phyloP scores from a whole-genome alignment of 495 filamentous ascomycete genomes.

The Acidiella bohemica region DNA sequence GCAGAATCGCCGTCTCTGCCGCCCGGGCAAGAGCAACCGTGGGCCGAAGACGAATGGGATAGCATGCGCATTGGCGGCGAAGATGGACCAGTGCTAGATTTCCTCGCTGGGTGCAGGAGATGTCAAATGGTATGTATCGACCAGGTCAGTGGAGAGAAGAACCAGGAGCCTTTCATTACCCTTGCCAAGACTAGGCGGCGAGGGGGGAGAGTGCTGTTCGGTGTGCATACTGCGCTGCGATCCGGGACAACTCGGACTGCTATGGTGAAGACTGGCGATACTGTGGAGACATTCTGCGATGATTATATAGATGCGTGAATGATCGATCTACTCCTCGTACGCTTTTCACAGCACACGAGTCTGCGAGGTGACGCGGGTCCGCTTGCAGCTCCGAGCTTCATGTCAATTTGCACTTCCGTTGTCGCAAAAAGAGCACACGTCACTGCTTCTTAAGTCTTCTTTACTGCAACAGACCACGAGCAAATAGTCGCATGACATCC shows the following conservation, averaged over 20 bases:
- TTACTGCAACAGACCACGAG: no score
- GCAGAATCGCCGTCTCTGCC: conserved; percentile 24
- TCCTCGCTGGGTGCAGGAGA: conserved; percentile 68
- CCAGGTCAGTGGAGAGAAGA: conserved; percentile 62
- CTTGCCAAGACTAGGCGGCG: conserved; percentile 72
- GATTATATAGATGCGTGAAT: no score
- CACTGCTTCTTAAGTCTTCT: no score
- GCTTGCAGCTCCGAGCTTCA: no score
- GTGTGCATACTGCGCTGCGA: conserved; percentile 45
- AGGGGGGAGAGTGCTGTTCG: conserved; percentile 75
- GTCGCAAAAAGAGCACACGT: no score
- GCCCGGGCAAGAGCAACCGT: conserved; percentile 39
- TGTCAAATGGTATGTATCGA: conserved; percentile 96
- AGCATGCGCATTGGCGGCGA: conserved; percentile 37
- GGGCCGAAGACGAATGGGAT: conserved; percentile 47
- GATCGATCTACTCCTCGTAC: no score
- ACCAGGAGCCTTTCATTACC: conserved; percentile 77
- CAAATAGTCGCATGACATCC: no score
- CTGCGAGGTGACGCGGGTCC: no score
- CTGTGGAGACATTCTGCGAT: conserved; percentile 1
- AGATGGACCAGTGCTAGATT: conserved; percentile 31
- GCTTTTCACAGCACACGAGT: no score
- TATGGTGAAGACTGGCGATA: conserved; percentile 40
- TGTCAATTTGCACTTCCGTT: no score
- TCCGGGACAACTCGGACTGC: conserved; percentile 27